Conservation (phyloP, 352 stramenopile species). For the Globisporangium canariense region DNA sequence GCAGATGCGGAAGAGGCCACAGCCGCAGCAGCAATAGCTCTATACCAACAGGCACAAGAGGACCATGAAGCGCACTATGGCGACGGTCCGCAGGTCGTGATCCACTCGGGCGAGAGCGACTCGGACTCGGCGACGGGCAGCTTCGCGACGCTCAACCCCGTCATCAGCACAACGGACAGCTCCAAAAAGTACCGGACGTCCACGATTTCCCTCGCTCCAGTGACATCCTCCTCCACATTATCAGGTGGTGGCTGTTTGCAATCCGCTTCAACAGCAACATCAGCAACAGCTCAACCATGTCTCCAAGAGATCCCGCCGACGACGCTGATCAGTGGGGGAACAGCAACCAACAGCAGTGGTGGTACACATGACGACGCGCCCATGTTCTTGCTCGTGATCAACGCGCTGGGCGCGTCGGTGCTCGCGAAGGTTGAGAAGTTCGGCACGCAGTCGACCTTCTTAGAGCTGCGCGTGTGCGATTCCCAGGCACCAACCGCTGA, state of each 20-base stretch:
- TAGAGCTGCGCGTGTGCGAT: slow-evolving; percentile 52
- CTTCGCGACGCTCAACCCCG: slow-evolving; percentile 65
- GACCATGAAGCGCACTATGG: slow-evolving; percentile 24
- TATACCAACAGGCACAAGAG: neutral
- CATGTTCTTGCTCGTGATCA: slow-evolving; percentile 42
- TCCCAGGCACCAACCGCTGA: neutral
- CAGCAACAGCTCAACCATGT: slow-evolving; percentile 19
- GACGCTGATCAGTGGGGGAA: slow-evolving; percentile 7
- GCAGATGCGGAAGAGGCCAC: neutral
- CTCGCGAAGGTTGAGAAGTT: slow-evolving; percentile 74
- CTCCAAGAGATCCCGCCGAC: slow-evolving; percentile 41
- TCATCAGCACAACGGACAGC: slow-evolving; percentile 27
- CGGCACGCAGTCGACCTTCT: slow-evolving; percentile 64
- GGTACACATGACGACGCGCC: neutral
- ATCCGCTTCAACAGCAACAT: neutral
- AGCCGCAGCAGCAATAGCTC: neutral
- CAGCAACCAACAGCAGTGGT: neutral
- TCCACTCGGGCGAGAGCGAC: slow-evolving; percentile 70
- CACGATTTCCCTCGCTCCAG: slow-evolving; percentile 8
- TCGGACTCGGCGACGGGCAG: slow-evolving; percentile 44
- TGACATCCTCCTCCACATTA: neutral
- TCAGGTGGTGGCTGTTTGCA: neutral
- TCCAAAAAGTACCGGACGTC: slow-evolving; percentile 4
- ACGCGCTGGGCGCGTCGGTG: slow-evolving; percentile 54
- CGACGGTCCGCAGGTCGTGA: slow-evolving; percentile 54